Base-by-base conservation (phyloP, 1,284 basidiomycete genomes). In the Leccinum pallidistipes region DNA sequence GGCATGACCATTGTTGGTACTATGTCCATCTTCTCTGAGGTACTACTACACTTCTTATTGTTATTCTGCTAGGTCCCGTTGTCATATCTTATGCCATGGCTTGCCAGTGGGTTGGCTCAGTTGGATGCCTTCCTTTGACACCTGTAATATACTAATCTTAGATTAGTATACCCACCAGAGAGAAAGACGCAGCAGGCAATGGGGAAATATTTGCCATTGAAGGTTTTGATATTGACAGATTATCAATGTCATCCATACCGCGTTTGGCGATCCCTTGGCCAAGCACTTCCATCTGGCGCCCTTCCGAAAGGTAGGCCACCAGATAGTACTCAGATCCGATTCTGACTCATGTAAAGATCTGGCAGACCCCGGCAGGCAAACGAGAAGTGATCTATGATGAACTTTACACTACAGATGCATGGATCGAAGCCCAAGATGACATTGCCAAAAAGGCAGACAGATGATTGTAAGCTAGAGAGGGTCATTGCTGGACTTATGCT, bases 401-500 rank as follows among this genome's bases (percentile, higher is more conserved):
- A 31, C 31, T 31, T 9, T 31, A 31, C 10, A 31, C 31, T 31
- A 31, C 31, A 4, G 3, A 31, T 31, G 3, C 0, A 9, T 31
- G 31, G 31, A 31, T 0, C 10, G 0, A 31, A 31, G 31, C 31
- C 10, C 31, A 31, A 31, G 31, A 31, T 4, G 31, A 31, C 10
- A 31, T 31, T n/a, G 32, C 32, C 7, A 32, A 32, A 32, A 32
- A 32, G 32, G 1, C 10, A 0, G 9, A 32, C 10, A 3, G 1
- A 52, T 16, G 29, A 9, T 2, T 61, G 60, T 32, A 12, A 58
- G 9, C 29, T 61, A 3, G 60, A 61, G 18, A 7, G 52, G 14
- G 45, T 61, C 4, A 59, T 61, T 34, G 56, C 52, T 1, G 52
- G 56, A 7, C 1, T 61, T 2, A 59, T 61, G 56, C 16, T 60